Percentiles rank a stretch among this genome's conserved stretches.
phyloP scores from a whole-genome alignment of 805 yeast genomes.

The Kuraishia capsulata region DNA sequence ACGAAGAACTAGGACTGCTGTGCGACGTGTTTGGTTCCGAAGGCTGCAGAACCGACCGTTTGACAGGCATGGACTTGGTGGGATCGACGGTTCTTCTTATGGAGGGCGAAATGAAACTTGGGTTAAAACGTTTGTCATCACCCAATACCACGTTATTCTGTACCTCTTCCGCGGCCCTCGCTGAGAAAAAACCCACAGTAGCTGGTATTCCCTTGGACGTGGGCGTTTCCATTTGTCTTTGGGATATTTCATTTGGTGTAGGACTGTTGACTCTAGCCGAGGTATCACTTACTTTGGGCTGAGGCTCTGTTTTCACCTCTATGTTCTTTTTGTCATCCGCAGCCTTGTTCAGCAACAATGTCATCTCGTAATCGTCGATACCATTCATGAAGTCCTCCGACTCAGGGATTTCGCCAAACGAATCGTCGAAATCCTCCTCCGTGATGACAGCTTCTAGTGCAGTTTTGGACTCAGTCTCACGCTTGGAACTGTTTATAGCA shows the following conservation, averaged over 20 bases:
- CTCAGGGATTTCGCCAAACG: constrained; percentile 32
- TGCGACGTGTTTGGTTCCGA: background rate
- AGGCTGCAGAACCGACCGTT: constrained; percentile 21
- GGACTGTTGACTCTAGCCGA: background rate
- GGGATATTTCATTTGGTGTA: constrained; percentile 5
- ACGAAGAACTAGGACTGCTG: background rate
- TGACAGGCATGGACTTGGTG: constrained; percentile 55
- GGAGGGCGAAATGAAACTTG: constrained; percentile 48
- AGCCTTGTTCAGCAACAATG: constrained; percentile 4
- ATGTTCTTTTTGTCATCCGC: background rate
- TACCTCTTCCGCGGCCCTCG: constrained; percentile 51
- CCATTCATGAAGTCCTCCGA: constrained; percentile 11
- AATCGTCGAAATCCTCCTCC: constrained; percentile 30
- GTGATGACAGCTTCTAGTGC: constrained; percentile 5
- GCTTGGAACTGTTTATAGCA: background rate
- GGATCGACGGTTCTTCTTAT: constrained; percentile 59
- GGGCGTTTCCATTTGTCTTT: background rate
- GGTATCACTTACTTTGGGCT: background rate
- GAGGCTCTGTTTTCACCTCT: background rate
- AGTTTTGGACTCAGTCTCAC: too few species aligned
- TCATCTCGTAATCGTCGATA: constrained; percentile 19
- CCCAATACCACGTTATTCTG: constrained; percentile 32
- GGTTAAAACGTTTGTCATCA: constrained; percentile 37
- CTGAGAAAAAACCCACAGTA: constrained; percentile 44
- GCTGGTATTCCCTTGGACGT: constrained; percentile 8